Evolutionary conservation across 768 basidiomycete genomes (phyloP), one percentile per base, ranked within the genome.

Genomic region (Exidia glandulosa): DNA sequence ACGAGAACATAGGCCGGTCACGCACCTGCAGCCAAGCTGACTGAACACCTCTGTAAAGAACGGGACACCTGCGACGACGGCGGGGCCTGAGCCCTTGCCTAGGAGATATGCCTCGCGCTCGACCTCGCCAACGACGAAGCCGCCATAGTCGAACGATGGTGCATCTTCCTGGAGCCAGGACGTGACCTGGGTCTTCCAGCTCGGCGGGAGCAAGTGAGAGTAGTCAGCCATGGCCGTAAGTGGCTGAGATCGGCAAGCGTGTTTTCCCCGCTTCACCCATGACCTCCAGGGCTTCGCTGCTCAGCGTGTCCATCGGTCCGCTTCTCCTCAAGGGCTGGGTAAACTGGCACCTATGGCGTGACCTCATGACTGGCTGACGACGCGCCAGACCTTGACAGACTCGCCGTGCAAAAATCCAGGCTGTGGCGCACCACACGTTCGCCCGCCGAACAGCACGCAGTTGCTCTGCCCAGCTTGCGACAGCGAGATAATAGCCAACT

Each of bases 81-180:
- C 83, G 19, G 79, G 65, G 59, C 83, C 79, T 57, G 84, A 82
- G 61, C 91, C 92, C 75, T 99, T 98, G 56, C 94, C 95, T 65
- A 92, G 80, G 19, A 98, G 81, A 68, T 85, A 87, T 6, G 96
- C 96, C 69, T 89, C 86, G 45, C 92, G 84, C 36, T 81, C 75
- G 6, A 81, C 87, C 68, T 98, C 94, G 14, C 95, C 95, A 9
- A 99, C 95, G 55, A 98, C 92, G 68, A 88, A 95, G 2, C 95
- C 95, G 37, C 89, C 94, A 64, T 92, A 96, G 72, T 99, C 95
- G 65, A 97, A 96, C 1, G 91, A 94, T 1, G 95, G 95, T 0
- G 87, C 89, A 69, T 98, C 95, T 73, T 99, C 95, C 7, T 82
- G 82, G 32, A 94, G 81, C 95, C 95, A 99, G 14, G 70, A 75